A percentile compares a stretch with the other conserved stretches of the same genome.
Evolutionary conservation across 805 yeast genomes (phyloP).

Genomic region (Crinitomyces ghanaensis): DNA sequence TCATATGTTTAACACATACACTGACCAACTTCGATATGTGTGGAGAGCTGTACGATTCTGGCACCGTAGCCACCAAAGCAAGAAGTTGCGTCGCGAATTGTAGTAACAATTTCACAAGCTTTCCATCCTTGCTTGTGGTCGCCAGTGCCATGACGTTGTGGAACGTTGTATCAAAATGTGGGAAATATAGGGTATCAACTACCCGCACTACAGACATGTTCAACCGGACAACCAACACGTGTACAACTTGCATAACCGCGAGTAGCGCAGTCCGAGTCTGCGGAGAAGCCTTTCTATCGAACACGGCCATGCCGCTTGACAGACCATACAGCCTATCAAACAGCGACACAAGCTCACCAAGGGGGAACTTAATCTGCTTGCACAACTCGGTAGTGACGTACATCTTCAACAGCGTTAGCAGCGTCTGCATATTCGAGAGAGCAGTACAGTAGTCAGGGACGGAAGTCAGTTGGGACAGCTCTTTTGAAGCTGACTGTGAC

Average conservation of each 20-base stretch:
- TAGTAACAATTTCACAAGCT: constrained; percentile 7
- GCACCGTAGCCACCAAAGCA: constrained; percentile 6
- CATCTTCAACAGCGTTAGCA: constrained; percentile 29
- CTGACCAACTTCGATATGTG: constrained; percentile 6
- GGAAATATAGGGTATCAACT: constrained; percentile 34
- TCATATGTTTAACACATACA: too few species aligned
- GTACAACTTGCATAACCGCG: constrained; percentile 34
- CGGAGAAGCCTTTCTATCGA: constrained; percentile 30
- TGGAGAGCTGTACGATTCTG: constrained; percentile 3
- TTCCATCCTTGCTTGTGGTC: background rate
- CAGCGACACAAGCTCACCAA: constrained; percentile 43
- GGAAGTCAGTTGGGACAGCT: constrained; percentile 2
- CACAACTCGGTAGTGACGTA: constrained; percentile 44
- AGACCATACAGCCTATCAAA: constrained; percentile 46
- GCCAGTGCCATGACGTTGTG: constrained; percentile 14
- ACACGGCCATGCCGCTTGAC: constrained; percentile 35
- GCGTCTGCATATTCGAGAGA: constrained; percentile 5
- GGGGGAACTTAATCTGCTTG: constrained; percentile 46
- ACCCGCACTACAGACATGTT: constrained; percentile 33
- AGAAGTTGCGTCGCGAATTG: constrained; percentile 9
- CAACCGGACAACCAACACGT: constrained; percentile 34
- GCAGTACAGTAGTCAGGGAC: too few species aligned
- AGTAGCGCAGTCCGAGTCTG: constrained; percentile 47
- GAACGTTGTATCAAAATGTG: constrained; percentile 35
- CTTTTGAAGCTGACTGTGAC: background rate